A percentile compares a stretch with the other conserved stretches of the same genome.
Conservation (phyloP, 345 rosid genomes). For the Pistacia integerrima region DNA sequence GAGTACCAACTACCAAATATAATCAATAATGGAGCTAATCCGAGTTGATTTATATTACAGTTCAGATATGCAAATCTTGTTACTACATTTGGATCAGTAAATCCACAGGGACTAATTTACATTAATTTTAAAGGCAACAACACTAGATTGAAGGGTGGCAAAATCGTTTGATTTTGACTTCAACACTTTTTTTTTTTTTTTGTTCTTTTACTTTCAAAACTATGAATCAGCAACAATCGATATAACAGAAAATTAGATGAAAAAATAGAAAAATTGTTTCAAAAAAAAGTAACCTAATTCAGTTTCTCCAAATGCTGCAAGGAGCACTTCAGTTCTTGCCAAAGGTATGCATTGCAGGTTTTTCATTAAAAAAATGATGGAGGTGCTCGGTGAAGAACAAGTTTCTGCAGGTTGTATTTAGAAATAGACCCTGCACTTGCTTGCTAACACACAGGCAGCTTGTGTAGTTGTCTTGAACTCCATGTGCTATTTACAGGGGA, state of each 20-base stretch:
- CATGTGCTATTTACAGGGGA: slow-evolving; percentile 60
- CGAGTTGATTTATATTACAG: no score
- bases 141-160: background rate
- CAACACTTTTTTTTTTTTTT: background rate
- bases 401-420: background rate
- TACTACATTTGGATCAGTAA: no score
- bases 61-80: no score
- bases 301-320: slow-evolving; percentile 18
- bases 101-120: background rate
- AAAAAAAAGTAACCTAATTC: background rate
- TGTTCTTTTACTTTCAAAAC: background rate
- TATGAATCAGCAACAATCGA: background rate
- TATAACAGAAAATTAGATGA: background rate
- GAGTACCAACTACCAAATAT: no score
- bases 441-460: slow-evolving; percentile 31
- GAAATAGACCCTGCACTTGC: slow-evolving; percentile 8
- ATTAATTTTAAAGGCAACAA: background rate
- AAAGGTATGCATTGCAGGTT: slow-evolving; percentile 12
- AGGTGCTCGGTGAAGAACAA: background rate
- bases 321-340: slow-evolving; percentile 17
- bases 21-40: no score
- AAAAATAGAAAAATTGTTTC: background rate
- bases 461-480: slow-evolving; percentile 85
- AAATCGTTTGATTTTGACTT: background rate
- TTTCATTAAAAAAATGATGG: background rate